Conservation (phyloP, 805 yeast genomes). For the Myxozyma monticola region DNA sequence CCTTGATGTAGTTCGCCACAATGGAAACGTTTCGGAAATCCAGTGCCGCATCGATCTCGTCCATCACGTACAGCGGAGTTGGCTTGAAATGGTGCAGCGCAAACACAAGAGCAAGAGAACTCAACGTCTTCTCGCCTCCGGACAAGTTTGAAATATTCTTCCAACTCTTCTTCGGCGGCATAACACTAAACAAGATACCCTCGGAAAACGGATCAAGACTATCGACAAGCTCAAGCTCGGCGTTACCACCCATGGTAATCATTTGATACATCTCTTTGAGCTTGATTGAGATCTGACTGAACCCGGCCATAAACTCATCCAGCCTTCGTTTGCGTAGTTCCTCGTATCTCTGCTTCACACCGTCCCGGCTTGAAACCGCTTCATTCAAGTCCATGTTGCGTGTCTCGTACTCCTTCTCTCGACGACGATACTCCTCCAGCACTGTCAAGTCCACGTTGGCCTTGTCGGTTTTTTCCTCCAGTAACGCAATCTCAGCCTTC, state of each 20-base stretch:
- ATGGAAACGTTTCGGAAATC: slow-evolving; percentile 96
- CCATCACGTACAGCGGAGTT: slow-evolving; percentile 97
- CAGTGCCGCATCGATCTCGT: slow-evolving; percentile 97
- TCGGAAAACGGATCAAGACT: slow-evolving; percentile 97
- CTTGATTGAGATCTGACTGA: slow-evolving; percentile 78
- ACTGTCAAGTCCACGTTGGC: slow-evolving; percentile 71
- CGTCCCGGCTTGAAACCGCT: slow-evolving; percentile 68
- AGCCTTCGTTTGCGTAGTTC: slow-evolving; percentile 69
- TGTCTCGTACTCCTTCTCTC: slow-evolving; percentile 61
- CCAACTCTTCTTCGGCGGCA: slow-evolving; percentile 99
- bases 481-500: slow-evolving; percentile 51
- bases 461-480: slow-evolving; percentile 57
- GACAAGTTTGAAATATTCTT: slow-evolving; percentile 89
- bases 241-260: slow-evolving; percentile 99
- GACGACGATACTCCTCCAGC: slow-evolving; percentile 69
- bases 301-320: slow-evolving; percentile 92
- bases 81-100: slow-evolving; percentile 96
- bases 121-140: slow-evolving; percentile 96
- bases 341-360: slow-evolving; percentile 59
- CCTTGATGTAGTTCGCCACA: slow-evolving; percentile 95
- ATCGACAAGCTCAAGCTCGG: slow-evolving; percentile 93
- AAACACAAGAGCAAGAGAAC: slow-evolving; percentile 92
- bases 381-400: slow-evolving; percentile 67
- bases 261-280: slow-evolving; percentile 96
- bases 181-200: slow-evolving; percentile 93